Evolutionary conservation across 345 rosid genomes (phyloP).

Genomic region (Rhizophora mangle): DNA sequence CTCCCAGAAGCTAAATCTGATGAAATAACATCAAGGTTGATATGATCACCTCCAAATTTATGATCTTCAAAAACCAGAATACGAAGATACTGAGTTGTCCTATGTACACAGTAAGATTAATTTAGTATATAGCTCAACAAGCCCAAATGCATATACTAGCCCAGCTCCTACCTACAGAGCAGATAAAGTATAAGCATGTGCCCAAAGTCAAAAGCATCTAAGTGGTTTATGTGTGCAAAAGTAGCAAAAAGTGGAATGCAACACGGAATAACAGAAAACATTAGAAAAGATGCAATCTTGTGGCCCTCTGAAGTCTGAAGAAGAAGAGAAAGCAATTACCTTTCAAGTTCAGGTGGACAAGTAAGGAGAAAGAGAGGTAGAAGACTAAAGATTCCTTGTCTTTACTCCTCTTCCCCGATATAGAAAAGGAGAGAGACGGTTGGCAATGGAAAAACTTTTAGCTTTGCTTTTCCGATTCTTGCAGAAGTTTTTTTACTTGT

Average conservation of each 20-base stretch:
- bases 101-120: constrained; percentile 4
- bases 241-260: constrained; percentile 17
- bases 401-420: not conserved
- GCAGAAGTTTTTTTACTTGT: not conserved
- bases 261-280: constrained; percentile 7
- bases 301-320: constrained; percentile 4
- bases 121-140: constrained; percentile 1
- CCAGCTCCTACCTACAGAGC: not conserved
- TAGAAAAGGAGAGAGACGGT: not conserved
- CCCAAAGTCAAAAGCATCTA: not conserved
- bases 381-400: constrained; percentile 20
- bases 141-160: constrained; percentile 13
- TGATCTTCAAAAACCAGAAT: constrained; percentile 4
- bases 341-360: constrained; percentile 6
- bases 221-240: not conserved
- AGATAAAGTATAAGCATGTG: not conserved
- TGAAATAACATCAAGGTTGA: not conserved
- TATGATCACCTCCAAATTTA: constrained; percentile 10
- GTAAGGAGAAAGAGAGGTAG: not conserved
- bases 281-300: not conserved
- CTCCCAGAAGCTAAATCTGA: constrained; percentile 18
- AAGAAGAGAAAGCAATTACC: constrained; percentile 22
- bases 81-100: not conserved
- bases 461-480: constrained; percentile 15
- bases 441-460: constrained; percentile 14